Conservation (phyloP, 1,284 basidiomycete species). For the Stygiomarasmius scandens region DNA sequence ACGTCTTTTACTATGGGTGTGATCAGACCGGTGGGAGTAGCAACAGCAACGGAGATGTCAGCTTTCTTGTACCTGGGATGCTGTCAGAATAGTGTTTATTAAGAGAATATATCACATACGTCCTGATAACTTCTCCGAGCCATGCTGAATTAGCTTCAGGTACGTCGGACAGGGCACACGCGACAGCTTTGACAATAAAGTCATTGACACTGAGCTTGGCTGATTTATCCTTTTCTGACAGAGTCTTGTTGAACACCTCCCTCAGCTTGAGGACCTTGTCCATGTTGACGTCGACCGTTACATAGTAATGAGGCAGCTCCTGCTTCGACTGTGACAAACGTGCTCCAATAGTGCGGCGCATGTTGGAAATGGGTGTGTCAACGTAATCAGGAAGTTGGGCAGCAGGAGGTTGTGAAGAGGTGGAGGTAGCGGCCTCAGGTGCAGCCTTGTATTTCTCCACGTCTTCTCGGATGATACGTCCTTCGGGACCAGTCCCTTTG, state of each 20-base stretch:
- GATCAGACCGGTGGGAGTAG: slow-evolving; percentile 95
- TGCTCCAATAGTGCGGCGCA: slow-evolving; percentile 91
- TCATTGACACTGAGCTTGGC: slow-evolving; percentile 97
- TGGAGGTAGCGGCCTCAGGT: slow-evolving; percentile 43
- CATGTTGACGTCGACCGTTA: slow-evolving; percentile 96
- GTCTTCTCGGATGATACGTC: slow-evolving; percentile 93
- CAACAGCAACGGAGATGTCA: slow-evolving; percentile 96
- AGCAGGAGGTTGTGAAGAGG: slow-evolving; percentile 46
- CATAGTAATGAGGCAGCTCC: slow-evolving; percentile 96
- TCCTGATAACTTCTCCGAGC: slow-evolving; percentile 94
- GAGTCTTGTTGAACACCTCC: slow-evolving; percentile 92
- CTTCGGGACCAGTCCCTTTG: slow-evolving; percentile 93
- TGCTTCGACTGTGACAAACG: slow-evolving; percentile 94
- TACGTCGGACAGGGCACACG: slow-evolving; percentile 90
- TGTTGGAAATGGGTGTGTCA: slow-evolving; percentile 92
- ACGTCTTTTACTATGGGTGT: slow-evolving; percentile 97
- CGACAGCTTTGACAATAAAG: slow-evolving; percentile 95
- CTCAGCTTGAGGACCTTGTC: slow-evolving; percentile 94
- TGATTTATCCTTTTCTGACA: slow-evolving; percentile 82
- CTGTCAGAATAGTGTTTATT: slow-evolving; percentile 10
- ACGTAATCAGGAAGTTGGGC: slow-evolving; percentile 71
- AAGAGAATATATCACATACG: slow-evolving; percentile 58
- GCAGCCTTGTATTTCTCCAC: slow-evolving; percentile 85
- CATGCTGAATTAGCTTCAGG: slow-evolving; percentile 98
- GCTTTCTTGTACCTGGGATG: slow-evolving; percentile 85